These are phyloP conservation scores for Wickerhamiella sergipiensis DNA, from an alignment of 805 yeast species.

Conservation along the genomic window DNA sequence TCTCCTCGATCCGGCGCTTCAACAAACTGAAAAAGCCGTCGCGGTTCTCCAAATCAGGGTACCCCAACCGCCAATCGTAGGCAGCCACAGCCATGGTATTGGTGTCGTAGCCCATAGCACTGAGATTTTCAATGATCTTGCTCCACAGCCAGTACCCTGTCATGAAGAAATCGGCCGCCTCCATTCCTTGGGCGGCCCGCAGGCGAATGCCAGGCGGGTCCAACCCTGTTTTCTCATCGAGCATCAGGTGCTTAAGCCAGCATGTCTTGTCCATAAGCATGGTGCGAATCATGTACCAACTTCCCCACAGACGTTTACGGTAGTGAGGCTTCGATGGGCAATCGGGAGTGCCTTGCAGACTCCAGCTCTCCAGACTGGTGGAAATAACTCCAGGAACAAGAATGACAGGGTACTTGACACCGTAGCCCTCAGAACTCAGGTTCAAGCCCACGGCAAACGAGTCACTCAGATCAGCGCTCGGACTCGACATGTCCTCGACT, in stretches of 20 bases:
- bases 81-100: conserved; percentile 82
- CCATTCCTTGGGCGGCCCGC: conserved; percentile 91
- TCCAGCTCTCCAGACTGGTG: conserved; percentile 93
- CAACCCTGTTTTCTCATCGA: conserved; percentile 82
- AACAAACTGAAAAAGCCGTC: conserved; percentile 75
- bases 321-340: conserved; percentile 80
- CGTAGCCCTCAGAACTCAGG: conserved; percentile 39
- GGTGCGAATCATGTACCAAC: conserved; percentile 83
- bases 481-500: conserved; percentile 40
- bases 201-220: conserved; percentile 76
- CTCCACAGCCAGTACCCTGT: conserved; percentile 99
- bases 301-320: conserved; percentile 91
- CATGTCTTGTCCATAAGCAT: conserved; percentile 87
- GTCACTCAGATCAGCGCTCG: conserved; percentile 39
- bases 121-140: conserved; percentile 83
- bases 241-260: conserved; percentile 84
- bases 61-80: conserved; percentile 93
- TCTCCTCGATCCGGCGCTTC: conserved; percentile 57
- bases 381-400: conserved; percentile 95
- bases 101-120: conserved; percentile 89
- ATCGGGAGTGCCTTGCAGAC: conserved; percentile 54
- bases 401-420: conserved; percentile 61
- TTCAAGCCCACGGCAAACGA: conserved; percentile 78
- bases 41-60: conserved; percentile 72
- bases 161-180: conserved; percentile 90